Evolutionary conservation across 768 basidiomycete genomes (phyloP), one percentile per base, ranked within the genome.

Genomic region (Scleroderma bovista): DNA sequence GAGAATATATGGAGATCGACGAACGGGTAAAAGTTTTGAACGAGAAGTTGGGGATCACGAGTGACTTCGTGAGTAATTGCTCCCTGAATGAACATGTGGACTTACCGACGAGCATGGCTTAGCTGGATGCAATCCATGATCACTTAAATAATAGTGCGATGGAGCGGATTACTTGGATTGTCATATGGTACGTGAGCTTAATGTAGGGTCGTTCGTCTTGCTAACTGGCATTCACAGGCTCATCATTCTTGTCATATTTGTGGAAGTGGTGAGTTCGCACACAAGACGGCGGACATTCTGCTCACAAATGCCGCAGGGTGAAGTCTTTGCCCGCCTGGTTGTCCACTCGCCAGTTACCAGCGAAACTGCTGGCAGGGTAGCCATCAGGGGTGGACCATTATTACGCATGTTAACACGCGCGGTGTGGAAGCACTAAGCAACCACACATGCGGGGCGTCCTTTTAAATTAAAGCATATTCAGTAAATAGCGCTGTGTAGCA

Each of bases 1-100:
- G 92, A 50, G 93, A 93, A 57, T 97, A 97, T 61, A 91, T 96
- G 78, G 94, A 97, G 67, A 92, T 96, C 46, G 82, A 80, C 32
- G 80, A 76, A 4, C 69, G 94, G 32, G 92, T 94, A 26, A 80
- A 85, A 62, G 86, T 84, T 11, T 67, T 97, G 56, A 95, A 94
- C 62, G 93, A 95, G 63, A 87, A 90, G 55, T 69, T 96, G 33
- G 84, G 81, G 4, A 87, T 93, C 7, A 88, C 89, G 13, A 88
- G 88, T 57, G 92, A 92, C 69, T 79, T 97, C 64, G 90, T 93
- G 61, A 57, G 88, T 76, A 16, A 26, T 47, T 6, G 12, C 15
- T 51, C 41, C n/a, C 3, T n/a, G 16, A 15, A 37, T 10, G n/a
- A 36, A 34, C 26, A 41, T 22, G 5, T 42, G 48, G 31, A 44